Evolutionary conservation across 2,329 filamentous ascomycete genomes (phyloP).

Genomic region (Calonectria hawksworthii): DNA sequence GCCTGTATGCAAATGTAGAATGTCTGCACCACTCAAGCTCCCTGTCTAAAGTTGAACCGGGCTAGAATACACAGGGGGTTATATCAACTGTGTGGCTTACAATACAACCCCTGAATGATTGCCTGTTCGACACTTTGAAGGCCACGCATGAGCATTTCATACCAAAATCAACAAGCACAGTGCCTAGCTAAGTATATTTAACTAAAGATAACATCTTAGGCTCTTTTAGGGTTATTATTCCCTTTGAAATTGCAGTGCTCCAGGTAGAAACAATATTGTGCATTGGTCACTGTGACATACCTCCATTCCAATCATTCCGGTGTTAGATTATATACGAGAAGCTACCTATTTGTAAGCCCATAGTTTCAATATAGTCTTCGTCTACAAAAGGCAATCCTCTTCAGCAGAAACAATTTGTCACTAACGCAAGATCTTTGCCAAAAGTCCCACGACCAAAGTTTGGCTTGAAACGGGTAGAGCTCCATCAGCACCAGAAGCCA

Average conservation of each 20-base stretch:
- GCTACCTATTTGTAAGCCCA: not conserved
- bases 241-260: not conserved
- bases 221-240: not conserved
- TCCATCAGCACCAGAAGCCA: not conserved
- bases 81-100: not conserved
- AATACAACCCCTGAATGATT: not conserved
- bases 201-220: not conserved
- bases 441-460: not conserved
- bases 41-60: not conserved
- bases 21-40: not conserved
- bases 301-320: not conserved
- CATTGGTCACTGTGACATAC: not conserved
- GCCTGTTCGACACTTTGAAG: too few species aligned
- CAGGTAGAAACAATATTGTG: not conserved
- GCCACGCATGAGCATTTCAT: too few species aligned
- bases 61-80: not conserved
- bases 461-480: not conserved
- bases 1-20: not conserved
- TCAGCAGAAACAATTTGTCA: not conserved
- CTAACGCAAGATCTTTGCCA: not conserved
- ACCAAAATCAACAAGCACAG: not conserved
- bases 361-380: not conserved
- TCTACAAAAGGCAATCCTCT: not conserved
- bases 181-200: not conserved
- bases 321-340: not conserved